Base-by-base conservation (phyloP, 2,329 filamentous ascomycete genomes). In the Monilinia laxa region DNA sequence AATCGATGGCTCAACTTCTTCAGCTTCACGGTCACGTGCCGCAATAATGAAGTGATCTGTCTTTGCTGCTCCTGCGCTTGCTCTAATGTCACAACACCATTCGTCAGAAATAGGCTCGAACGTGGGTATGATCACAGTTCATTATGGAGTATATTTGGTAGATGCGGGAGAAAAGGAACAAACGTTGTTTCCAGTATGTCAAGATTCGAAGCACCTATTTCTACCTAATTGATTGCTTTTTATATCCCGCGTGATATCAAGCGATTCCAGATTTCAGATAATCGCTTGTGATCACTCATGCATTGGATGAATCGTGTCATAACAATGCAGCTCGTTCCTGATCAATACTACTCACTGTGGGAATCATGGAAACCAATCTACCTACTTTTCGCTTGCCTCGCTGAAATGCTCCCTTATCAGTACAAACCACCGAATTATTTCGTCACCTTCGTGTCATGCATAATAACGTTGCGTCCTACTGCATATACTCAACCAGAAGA, bases 401-500 rank as follows among this genome's bases (percentile, higher is more conserved):
- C 56, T 42, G 55, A 65, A 65, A 59, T 65, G 64, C 56, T 58
- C 63, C 55, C 62, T 52, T 60, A 62, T 62, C 64, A 18, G 51
- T 65, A 65, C 47, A 60, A 65, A 38, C 53, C 45, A 45, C 55
- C 55, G 28, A 53, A 31, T 53, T 64, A 59, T 40, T 31, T 66
- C 64, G 60, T 66, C 58, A 9, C 42, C 31, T 63, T 56, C 58
- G 40, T 66, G 28, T 28, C 58, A 23, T 49, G 25, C 51, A 20
- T 38, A 55, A 66, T 47, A 56, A 28, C 28, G 23, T 55, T 63
- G 40, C n/a, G 52, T 60, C 58, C 57, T 75, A 76, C 68, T 66
- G 66, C 75, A 84, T 83, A 73, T 84, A 84, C 62, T 80, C 80
- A 62, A 76, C 72, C 65, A 85, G 71, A 18, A 83, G 78, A 25